These are phyloP conservation scores for carrot (Daucus carota) DNA, from an alignment of 129 eudicot species.

Conservation along the genomic window DNA sequence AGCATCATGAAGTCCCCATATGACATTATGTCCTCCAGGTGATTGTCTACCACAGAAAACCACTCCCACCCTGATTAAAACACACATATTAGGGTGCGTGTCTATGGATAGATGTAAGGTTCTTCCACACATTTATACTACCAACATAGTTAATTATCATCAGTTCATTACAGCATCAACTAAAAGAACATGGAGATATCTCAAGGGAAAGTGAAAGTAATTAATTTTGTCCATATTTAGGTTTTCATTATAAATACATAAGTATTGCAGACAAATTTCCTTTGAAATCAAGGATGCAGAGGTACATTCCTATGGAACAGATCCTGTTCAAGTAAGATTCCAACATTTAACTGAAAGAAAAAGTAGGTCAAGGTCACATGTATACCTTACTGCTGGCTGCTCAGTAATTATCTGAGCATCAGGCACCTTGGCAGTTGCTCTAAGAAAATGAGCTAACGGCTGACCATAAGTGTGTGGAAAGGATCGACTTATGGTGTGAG, in stretches of 20 bases:
- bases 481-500: constrained; percentile 59
- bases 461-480: constrained; percentile 96
- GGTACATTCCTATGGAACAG: too few relatives aligned
- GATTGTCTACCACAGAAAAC: constrained; percentile 98
- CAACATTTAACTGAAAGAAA: constrained; percentile 12
- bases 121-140: not conserved
- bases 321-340: too few relatives aligned
- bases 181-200: not conserved
- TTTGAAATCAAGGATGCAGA: too few relatives aligned
- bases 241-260: not conserved
- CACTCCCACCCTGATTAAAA: constrained; percentile 70
- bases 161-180: not conserved
- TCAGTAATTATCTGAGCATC: constrained; percentile 80
- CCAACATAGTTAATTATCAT: too few relatives aligned
- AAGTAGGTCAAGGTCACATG: not conserved
- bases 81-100: not conserved
- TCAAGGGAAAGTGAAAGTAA: not conserved
- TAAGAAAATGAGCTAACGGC: constrained; percentile 88
- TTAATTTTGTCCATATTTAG: not conserved
- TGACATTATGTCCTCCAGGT: constrained; percentile 99
- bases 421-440: constrained; percentile 76
- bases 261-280: not conserved
- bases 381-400: constrained; percentile 80
- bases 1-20: constrained; percentile 91
- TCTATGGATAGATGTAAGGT: not conserved